These are phyloP conservation scores for Aspergillus sp. DNA, from an alignment of 2,329 filamentous ascomycete genomes.

Conservation along the genomic window DNA sequence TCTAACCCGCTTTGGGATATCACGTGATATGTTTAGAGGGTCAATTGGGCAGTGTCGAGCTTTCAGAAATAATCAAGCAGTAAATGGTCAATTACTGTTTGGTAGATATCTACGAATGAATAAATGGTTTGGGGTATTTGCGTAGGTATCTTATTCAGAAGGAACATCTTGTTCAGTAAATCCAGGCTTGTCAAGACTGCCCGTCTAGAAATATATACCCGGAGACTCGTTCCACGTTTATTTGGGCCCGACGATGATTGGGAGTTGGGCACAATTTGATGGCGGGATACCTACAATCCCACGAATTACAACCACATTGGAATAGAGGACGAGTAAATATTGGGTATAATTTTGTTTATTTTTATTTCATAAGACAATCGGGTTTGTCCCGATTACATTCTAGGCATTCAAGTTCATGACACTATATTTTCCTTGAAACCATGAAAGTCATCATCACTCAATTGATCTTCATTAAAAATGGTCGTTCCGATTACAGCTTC, in stretches of 20 bases:
- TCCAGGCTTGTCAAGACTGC: too few relatives aligned
- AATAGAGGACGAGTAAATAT: background rate
- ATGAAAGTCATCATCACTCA: slow-evolving; percentile 39
- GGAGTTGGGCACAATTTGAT: background rate
- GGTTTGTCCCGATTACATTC: slow-evolving; percentile 24
- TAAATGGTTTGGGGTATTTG: too few relatives aligned
- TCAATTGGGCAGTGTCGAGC: background rate
- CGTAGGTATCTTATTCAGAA: too few relatives aligned
- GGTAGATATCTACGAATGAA: too few relatives aligned
- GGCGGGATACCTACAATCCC: background rate
- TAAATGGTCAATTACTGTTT: too few relatives aligned
- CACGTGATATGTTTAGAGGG: background rate
- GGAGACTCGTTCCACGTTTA: too few relatives aligned
- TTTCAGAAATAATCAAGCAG: too few relatives aligned
- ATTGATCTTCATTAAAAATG: slow-evolving; percentile 31
- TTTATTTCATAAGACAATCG: slow-evolving; percentile 33
- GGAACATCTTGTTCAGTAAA: too few relatives aligned
- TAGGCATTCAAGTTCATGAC: slow-evolving; percentile 36
- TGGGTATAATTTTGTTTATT: slow-evolving; percentile 23
- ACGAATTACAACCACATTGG: background rate
- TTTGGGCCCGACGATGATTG: background rate
- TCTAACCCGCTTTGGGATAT: background rate
- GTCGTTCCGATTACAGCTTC: slow-evolving; percentile 69
- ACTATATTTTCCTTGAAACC: slow-evolving; percentile 34
- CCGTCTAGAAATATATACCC: too few relatives aligned